Evolutionary conservation across 2,329 filamentous ascomycete species (phyloP).

Genomic region (Pyrenophora seminiperda): DNA sequence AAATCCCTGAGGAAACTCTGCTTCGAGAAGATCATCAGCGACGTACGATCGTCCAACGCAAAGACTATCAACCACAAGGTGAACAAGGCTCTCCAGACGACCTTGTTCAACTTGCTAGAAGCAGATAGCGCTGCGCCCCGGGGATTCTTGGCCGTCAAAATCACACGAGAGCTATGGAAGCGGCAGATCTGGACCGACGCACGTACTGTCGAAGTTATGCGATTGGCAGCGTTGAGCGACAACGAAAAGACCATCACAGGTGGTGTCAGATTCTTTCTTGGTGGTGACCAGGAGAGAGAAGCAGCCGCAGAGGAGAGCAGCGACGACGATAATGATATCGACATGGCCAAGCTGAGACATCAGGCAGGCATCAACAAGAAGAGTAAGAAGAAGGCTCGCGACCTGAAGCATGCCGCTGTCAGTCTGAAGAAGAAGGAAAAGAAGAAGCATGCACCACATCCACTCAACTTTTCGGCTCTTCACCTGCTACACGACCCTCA

Average conservation of each 20-base stretch:
- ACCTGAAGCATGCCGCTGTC: slow-evolving; percentile 79
- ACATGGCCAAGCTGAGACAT: slow-evolving; percentile 82
- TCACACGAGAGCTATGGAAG: slow-evolving; percentile 95
- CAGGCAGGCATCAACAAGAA: slow-evolving; percentile 95
- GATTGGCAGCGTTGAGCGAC: slow-evolving; percentile 83
- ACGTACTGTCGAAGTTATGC: slow-evolving; percentile 97
- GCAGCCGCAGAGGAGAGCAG: slow-evolving; percentile 83
- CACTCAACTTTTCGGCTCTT: slow-evolving; percentile 93
- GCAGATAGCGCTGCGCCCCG: slow-evolving; percentile 84
- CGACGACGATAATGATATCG: slow-evolving; percentile 72
- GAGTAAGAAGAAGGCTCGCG: slow-evolving; percentile 81
- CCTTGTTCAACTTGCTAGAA: slow-evolving; percentile 88
- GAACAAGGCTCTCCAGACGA: slow-evolving; percentile 90
- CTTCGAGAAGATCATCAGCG: slow-evolving; percentile 89
- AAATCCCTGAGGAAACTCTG: slow-evolving; percentile 84
- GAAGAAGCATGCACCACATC: slow-evolving; percentile 85
- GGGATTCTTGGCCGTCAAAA: slow-evolving; percentile 92
- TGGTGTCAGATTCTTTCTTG: slow-evolving; percentile 91
- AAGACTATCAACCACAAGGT: slow-evolving; percentile 90
- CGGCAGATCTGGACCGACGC: slow-evolving; percentile 94
- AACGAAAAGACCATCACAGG: slow-evolving; percentile 92
- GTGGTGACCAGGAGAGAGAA: slow-evolving; percentile 93
- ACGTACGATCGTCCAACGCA: slow-evolving; percentile 84
- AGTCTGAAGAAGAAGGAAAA: slow-evolving; percentile 79
- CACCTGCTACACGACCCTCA: slow-evolving; percentile 95